These are phyloP conservation scores for Podospora australis DNA, from an alignment of 495 filamentous ascomycete genomes.

Conservation along the genomic window DNA sequence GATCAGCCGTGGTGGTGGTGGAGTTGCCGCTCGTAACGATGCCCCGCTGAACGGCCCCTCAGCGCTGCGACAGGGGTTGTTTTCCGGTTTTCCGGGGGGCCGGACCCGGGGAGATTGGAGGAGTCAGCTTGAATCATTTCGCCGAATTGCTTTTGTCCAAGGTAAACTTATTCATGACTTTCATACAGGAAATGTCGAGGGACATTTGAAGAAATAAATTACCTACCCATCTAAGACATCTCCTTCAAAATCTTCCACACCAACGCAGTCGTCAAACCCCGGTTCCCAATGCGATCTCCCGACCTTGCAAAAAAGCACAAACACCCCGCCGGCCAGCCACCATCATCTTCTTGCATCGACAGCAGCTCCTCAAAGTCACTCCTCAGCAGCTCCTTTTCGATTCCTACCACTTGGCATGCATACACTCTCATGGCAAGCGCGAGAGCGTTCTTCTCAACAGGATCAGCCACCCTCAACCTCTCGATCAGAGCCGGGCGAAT, in stretches of 20 bases:
- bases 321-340: not conserved
- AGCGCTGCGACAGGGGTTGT: too few relatives aligned
- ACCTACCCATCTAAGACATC: too few relatives aligned
- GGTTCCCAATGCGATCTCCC: not conserved
- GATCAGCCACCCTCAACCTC: not conserved
- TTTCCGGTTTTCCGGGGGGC: too few relatives aligned
- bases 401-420: not conserved
- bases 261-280: not conserved
- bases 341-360: not conserved
- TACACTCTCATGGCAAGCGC: conserved; percentile 2
- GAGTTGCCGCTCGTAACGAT: too few relatives aligned
- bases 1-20: too few relatives aligned
- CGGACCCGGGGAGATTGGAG: too few relatives aligned
- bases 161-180: too few relatives aligned
- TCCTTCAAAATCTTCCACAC: conserved; percentile 2
- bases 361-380: not conserved
- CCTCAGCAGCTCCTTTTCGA: not conserved
- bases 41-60: too few relatives aligned
- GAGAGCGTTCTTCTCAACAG: not conserved
- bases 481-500: not conserved
- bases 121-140: too few relatives aligned
- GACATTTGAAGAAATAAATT: too few relatives aligned
- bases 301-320: not conserved
- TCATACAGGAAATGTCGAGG: too few relatives aligned
- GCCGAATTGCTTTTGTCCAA: too few relatives aligned